These are phyloP conservation scores for Diaporthe helianthi DNA, from an alignment of 2,329 filamentous ascomycete species.

Conservation along the genomic window DNA sequence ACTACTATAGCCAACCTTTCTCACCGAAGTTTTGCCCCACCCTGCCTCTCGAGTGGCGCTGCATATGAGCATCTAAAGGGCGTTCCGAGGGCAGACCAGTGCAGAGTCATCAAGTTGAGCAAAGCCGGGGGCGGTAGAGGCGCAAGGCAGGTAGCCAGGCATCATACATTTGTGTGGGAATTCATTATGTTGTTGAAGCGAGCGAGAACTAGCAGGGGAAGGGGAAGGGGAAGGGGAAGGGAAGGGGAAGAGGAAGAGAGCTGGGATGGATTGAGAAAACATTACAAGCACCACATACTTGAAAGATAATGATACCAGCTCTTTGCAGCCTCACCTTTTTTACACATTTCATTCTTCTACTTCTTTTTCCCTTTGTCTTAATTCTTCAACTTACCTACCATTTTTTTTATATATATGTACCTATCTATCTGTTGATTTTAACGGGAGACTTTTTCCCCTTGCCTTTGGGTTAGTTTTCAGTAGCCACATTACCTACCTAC, in stretches of 20 bases:
- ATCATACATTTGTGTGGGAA: constrained; percentile 13
- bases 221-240: no score
- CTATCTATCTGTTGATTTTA: neutral
- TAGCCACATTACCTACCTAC: no score
- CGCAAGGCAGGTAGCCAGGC: neutral
- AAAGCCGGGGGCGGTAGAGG: neutral
- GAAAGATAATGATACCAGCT: constrained; percentile 24
- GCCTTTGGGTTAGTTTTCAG: neutral
- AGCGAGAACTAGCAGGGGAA: neutral
- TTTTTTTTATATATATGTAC: neutral
- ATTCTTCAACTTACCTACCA: neutral
- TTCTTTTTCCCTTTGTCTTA: neutral
- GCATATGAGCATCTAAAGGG: neutral
- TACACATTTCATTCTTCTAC: neutral
- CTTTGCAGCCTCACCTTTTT: neutral
- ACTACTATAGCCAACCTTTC: neutral
- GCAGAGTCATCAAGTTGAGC: neutral
- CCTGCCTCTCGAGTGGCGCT: neutral
- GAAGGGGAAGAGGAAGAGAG: neutral
- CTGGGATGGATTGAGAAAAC: neutral
- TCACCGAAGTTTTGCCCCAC: neutral
- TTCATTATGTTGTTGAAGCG: constrained; percentile 20
- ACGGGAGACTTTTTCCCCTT: neutral
- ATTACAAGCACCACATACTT: constrained; percentile 23
- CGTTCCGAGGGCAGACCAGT: neutral